phyloP scores from a whole-genome alignment of 306 rosid species.

The Prinsepia uniflora region DNA sequence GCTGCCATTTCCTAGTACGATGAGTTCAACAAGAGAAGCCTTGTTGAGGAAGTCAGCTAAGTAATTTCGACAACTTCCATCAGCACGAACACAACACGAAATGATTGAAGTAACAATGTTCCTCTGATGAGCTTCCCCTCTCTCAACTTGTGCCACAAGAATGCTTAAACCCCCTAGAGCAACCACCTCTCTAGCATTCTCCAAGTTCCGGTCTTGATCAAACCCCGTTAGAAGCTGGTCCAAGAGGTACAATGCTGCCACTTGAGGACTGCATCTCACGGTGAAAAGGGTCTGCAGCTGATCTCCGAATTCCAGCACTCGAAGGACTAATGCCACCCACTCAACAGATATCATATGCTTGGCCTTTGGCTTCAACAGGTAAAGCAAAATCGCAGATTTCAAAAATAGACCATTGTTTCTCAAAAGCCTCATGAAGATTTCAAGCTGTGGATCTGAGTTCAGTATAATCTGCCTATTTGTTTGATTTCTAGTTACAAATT shows the following conservation, averaged over 20 bases:
- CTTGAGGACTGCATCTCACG: conserved; percentile 61
- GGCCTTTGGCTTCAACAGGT: conserved; percentile 64
- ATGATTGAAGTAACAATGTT: conserved; percentile 43
- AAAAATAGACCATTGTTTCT: conserved; percentile 68
- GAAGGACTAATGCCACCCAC: conserved; percentile 77
- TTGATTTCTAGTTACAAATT: conserved; percentile 39
- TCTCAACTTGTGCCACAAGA: conserved; percentile 48
- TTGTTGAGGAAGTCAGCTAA: conserved; percentile 53
- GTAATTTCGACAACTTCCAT: conserved; percentile 67
- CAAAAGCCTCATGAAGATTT: conserved; percentile 57
- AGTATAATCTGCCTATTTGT: conserved; percentile 46
- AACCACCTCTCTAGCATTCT: conserved; percentile 73
- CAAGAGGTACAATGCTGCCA: conserved; percentile 70
- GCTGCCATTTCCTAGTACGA: conserved; percentile 44
- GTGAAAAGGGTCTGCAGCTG: conserved; percentile 72
- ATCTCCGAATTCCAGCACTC: conserved; percentile 77
- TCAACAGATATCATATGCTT: conserved; percentile 74
- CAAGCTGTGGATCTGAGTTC: conserved; percentile 74
- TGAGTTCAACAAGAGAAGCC: conserved; percentile 59
- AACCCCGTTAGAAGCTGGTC: conserved; percentile 76
- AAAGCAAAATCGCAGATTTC: conserved; percentile 71
- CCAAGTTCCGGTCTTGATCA: conserved; percentile 79
- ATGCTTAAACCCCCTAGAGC: conserved; percentile 69
- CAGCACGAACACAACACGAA: conserved; percentile 60
- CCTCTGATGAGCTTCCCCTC: conserved; percentile 55